A percentile compares a stretch with the other conserved stretches of the same genome.
Evolutionary conservation across 352 stramenopile species (phyloP).

Genomic region (Phytophthora multivora): DNA sequence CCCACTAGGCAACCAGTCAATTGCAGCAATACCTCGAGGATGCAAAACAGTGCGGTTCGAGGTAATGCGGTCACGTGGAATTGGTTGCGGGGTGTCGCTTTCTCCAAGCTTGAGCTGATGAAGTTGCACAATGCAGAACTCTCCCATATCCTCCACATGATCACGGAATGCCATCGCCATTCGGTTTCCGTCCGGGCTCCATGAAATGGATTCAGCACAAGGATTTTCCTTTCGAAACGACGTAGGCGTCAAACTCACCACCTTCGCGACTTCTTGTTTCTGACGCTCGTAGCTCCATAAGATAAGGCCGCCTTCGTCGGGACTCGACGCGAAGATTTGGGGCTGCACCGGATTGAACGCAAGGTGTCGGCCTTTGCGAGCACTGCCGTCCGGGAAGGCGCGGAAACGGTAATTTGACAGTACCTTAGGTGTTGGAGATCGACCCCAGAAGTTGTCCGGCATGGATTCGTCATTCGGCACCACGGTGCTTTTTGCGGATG

Average conservation of each 20-base stretch:
- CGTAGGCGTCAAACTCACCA: constrained; percentile 58
- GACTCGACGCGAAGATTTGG: constrained; percentile 76
- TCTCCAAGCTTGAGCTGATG: constrained; percentile 66
- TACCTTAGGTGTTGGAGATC: constrained; percentile 64
- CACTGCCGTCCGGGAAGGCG: constrained; percentile 64
- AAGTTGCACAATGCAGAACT: constrained; percentile 80
- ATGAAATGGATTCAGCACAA: constrained; percentile 76
- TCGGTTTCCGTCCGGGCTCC: constrained; percentile 75
- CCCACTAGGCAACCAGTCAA: constrained; percentile 70
- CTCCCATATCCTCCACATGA: constrained; percentile 53
- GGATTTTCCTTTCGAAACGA: constrained; percentile 70
- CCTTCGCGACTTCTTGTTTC: constrained; percentile 62
- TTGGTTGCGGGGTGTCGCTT: constrained; percentile 41
- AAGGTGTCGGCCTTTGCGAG: constrained; percentile 73
- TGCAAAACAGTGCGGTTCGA: constrained; percentile 69
- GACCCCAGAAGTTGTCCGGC: constrained; percentile 82
- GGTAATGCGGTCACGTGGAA: constrained; percentile 62
- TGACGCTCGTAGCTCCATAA: constrained; percentile 79
- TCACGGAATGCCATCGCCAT: constrained; percentile 85
- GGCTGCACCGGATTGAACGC: constrained; percentile 78
- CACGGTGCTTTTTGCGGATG: constrained; percentile 14
- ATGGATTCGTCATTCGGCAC: constrained; percentile 48
- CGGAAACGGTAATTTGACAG: constrained; percentile 68
- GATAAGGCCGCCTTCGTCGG: constrained; percentile 80
- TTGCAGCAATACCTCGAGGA: constrained; percentile 61